Evolutionary conservation across 176 grass and related monocot species (phyloP).

Genomic region (Eleusine coracana): DNA sequence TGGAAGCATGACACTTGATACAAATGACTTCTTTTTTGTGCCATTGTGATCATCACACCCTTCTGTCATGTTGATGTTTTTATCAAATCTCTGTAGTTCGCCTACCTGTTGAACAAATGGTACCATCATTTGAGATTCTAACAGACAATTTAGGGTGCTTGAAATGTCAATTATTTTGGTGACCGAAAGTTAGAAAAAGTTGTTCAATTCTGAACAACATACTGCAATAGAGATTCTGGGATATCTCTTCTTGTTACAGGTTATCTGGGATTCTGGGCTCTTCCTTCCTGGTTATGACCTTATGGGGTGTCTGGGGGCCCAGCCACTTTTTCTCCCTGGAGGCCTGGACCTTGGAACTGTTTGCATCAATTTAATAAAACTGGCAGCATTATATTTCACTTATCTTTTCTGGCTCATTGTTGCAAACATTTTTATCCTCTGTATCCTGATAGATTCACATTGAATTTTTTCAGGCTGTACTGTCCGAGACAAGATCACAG

Average conservation of each 20-base stretch:
- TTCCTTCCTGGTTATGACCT: too few species aligned
- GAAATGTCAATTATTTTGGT: background rate
- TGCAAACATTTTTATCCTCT: background rate
- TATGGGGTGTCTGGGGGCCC: too few species aligned
- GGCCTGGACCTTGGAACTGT: background rate
- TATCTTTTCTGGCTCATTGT: background rate
- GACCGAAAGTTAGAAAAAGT: background rate
- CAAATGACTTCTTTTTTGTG: constrained; percentile 5
- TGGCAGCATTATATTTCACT: background rate
- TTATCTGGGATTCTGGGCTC: background rate
- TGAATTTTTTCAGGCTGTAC: constrained; percentile 70
- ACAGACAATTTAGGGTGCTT: constrained; percentile 8
- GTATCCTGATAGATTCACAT: constrained; percentile 18
- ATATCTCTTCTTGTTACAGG: background rate
- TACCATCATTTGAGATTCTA: background rate
- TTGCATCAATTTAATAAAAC: constrained; percentile 25
- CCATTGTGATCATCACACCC: background rate
- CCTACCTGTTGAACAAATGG: background rate
- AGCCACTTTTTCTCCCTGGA: background rate
- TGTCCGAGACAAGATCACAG: constrained; percentile 91
- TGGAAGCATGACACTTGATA: background rate
- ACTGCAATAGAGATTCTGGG: too few species aligned
- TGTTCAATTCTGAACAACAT: background rate
- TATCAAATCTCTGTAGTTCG: background rate
- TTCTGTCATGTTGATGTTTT: constrained; percentile 2